These are phyloP conservation scores for Brassica juncea DNA, from an alignment of 345 rosid species.

Conservation along the genomic window DNA sequence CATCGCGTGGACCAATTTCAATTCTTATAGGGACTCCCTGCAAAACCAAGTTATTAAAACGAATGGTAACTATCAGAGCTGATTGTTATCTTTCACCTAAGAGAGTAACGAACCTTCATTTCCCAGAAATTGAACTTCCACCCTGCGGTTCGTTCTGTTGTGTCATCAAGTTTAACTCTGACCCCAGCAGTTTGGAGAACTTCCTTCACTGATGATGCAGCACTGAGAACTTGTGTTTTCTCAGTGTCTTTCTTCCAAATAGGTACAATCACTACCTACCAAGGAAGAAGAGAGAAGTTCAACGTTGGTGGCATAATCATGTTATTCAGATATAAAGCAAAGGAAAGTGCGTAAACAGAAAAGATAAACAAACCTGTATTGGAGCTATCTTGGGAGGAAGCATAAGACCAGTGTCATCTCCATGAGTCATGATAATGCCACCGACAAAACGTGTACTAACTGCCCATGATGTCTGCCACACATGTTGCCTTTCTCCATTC, in stretches of 20 bases:
- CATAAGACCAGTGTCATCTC: conserved; percentile 93
- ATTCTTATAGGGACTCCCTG: conserved; percentile 91
- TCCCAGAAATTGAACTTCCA: conserved; percentile 99
- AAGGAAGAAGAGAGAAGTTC: background rate
- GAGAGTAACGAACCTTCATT: conserved; percentile 66
- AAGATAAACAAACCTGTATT: conserved; percentile 65
- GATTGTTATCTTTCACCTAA: background rate
- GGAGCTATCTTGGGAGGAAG: conserved; percentile 94
- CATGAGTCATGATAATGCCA: conserved; percentile 95
- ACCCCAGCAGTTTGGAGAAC: conserved; percentile 61
- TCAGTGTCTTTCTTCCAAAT: conserved; percentile 85
- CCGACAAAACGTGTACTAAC: conserved; percentile 94
- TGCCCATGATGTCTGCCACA: conserved; percentile 99
- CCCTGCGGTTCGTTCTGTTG: conserved; percentile 81
- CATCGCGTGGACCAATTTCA: conserved; percentile 97
- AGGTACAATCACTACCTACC: conserved; percentile 79
- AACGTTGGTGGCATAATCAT: background rate
- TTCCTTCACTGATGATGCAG: conserved; percentile 67
- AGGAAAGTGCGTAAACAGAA: background rate
- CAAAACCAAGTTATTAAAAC: conserved; percentile 21
- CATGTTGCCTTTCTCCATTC: conserved; percentile 87
- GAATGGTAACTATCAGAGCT: background rate
- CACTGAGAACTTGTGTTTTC: conserved; percentile 69
- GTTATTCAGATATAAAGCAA: background rate
- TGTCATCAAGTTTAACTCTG: conserved; percentile 84